Evolutionary conservation across 768 basidiomycete genomes (phyloP), one percentile per base, ranked within the genome.

Genomic region (Rickenella mellea): DNA sequence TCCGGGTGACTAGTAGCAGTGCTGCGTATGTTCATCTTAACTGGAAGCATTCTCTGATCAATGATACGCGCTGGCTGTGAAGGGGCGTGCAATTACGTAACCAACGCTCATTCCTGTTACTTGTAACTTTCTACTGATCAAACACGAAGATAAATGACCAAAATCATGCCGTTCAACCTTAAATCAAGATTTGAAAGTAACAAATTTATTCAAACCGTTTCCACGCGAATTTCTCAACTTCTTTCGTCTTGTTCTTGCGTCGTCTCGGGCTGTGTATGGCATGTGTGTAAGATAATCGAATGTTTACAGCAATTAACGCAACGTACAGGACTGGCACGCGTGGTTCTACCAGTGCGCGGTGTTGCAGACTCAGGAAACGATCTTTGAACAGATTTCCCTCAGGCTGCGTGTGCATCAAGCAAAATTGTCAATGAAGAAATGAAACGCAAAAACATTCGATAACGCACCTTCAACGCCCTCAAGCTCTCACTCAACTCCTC

Each of bases 311-410:
- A 5, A 36, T 11, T 36, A 31, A 39, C 11, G 24, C 29, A 4
- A 72, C 76, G 41, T 58, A 91, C 88, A 82, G 43, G 28, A 90
- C 78, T 20, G 72, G 82, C n/a, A 75, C 74, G 14, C 90, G 78
- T 14, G 92, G 91, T 56, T 96, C 92, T 38, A 94, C 65, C 28
- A 93, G 69, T 0, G 85, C 88, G 22, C 90, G 73, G 47, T 92
- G 85, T 53, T 94, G 91, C 55, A 96, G 64, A 56, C 84, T 90
- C 24, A 82, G 61, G 65, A 90, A 91, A 1, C 89, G 77, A 57
- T 96, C 92, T 19, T 80, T 74, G 73, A 94, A 94, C 26, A 92
- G 64, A 56, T 94, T 96, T 20, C 92, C 92, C 66, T 96, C 91
- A 14, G 88, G 87, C 91, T 94, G 46, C 25, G 36, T 9, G 41